Percentiles rank a stretch among this genome's conserved stretches.
Conservation (phyloP, 192 early-diverging fungal species). For the Coemansia sp. region DNA sequence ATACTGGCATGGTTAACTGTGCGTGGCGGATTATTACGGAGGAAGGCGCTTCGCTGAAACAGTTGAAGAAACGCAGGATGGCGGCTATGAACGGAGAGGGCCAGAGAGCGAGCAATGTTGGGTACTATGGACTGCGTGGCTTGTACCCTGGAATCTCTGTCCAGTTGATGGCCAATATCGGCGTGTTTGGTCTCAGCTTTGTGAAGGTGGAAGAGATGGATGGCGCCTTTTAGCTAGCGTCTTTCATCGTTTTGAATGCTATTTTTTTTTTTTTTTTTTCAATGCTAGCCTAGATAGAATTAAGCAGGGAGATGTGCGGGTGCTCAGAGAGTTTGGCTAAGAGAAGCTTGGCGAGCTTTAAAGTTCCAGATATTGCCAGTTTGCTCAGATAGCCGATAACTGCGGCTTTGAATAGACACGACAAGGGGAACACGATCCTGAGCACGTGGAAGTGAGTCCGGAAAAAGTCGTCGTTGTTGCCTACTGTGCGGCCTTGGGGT, state of each 20-base stretch:
- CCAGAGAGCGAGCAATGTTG: conserved; percentile 9
- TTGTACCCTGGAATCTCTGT: conserved; percentile 70
- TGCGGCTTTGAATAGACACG: conserved; percentile 13
- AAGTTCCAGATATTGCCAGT: background rate
- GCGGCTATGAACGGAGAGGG: conserved; percentile 8
- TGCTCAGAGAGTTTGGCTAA: background rate
- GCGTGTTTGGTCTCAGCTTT: conserved; percentile 61
- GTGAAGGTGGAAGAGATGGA: conserved; percentile 56
- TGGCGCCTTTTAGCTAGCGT: conserved; percentile 12
- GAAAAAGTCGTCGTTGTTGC: conserved; percentile 24
- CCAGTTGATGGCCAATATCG: conserved; percentile 60
- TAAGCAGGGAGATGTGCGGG: background rate
- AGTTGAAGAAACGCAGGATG: conserved; percentile 14
- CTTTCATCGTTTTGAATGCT: conserved; percentile 1
- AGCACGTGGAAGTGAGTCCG: conserved; percentile 14
- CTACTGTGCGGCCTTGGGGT: conserved; percentile 2
- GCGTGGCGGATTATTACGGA: conserved; percentile 68
- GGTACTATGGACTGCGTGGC: conserved; percentile 61
- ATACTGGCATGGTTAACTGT: conserved; percentile 69
- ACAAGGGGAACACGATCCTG: conserved; percentile 13
- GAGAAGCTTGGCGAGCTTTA: background rate
- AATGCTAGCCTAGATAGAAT: background rate
- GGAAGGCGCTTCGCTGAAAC: conserved; percentile 59
- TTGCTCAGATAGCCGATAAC: background rate
- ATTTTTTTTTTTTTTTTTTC: background rate